Evolutionary conservation across 2,329 filamentous ascomycete genomes (phyloP), one percentile per base, ranked within the genome.

Genomic region (Pseudogymnoascus sp.): DNA sequence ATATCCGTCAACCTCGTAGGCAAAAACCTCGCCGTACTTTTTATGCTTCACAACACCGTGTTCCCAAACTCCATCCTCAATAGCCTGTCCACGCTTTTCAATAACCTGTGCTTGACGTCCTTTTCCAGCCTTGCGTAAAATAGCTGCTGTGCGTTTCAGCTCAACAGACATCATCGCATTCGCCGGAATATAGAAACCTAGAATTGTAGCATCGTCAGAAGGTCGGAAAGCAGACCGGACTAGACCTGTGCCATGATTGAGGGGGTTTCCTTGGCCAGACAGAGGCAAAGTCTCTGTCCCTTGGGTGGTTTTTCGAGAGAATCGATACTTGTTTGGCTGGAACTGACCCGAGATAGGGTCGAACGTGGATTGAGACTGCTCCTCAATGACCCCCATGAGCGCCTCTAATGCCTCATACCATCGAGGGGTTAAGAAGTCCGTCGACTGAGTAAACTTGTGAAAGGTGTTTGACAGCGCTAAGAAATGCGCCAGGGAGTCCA

Each of bases 161-260:
- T 99, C 92, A 0, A 93, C 90, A 2, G 91, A 88, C 82, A 99
- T 96, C 88, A 96, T 93, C 23, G 95, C 95, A 72, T 99, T 99
- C 38, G 91, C 88, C 0, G 95, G 95, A 68, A 99, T 96, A 73
- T 96, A 91, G 79, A 91, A 99, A 50, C 93, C 93, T 2, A 99
- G 80, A 38, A 95, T 97, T 0, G 92, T 96, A 2, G 95, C 91
- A 74, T 99, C 95, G 70, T 99, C 95, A 67, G 91, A 96, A 4
- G 95, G 95, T 1, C 95, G 85, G 77, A 99, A 99, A 0, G 95
- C 93, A 42, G 91, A 96, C 64, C 95, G 86, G 59, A 97, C 83
- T 1, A 99, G 83, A 0, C 91, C 92, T 0, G 95, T 97, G 17
- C 87, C 90, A 68, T 80, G 82, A 69, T 91, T 93, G 15, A 99